A percentile compares a stretch with the other conserved stretches of the same genome.
Conservation (phyloP, 1,139 yeast species). For the Protomyces arabidopsidicola region DNA sequence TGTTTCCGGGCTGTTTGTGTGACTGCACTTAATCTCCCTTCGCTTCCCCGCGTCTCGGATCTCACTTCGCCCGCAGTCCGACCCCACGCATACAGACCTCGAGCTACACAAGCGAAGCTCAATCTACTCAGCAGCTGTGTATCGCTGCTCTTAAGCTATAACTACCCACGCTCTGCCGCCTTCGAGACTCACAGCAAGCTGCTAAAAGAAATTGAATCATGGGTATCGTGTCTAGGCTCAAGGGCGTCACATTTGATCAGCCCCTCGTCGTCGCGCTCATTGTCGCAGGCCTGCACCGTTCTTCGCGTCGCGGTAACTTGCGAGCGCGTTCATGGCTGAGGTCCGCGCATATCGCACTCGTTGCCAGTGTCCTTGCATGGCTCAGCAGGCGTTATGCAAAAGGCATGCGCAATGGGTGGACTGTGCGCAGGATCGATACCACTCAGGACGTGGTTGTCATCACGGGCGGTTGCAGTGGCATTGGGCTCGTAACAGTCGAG, state of each 20-base stretch:
- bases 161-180: too few species aligned
- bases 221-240: neutral
- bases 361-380: neutral
- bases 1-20: too few species aligned
- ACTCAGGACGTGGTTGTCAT: slow-evolving; percentile 53
- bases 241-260: neutral
- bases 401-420: slow-evolving; percentile 3
- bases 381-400: neutral
- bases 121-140: too few species aligned
- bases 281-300: neutral
- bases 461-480: slow-evolving; percentile 68
- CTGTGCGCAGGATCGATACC: slow-evolving; percentile 5
- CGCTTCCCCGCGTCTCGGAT: too few species aligned
- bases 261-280: neutral
- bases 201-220: neutral
- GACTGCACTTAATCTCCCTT: too few species aligned
- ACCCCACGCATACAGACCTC: too few species aligned
- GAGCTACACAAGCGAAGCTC: too few species aligned
- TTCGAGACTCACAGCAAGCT: too few species aligned
- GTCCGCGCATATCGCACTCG: neutral
- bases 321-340: neutral
- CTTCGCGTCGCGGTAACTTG: neutral
- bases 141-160: too few species aligned
- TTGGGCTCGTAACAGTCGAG: slow-evolving; percentile 45
- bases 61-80: too few species aligned